A percentile compares a stretch with the other conserved stretches of the same genome.
phyloP scores from a whole-genome alignment of 1,284 basidiomycete species.

The Mycosarcoma mackinlayi region DNA sequence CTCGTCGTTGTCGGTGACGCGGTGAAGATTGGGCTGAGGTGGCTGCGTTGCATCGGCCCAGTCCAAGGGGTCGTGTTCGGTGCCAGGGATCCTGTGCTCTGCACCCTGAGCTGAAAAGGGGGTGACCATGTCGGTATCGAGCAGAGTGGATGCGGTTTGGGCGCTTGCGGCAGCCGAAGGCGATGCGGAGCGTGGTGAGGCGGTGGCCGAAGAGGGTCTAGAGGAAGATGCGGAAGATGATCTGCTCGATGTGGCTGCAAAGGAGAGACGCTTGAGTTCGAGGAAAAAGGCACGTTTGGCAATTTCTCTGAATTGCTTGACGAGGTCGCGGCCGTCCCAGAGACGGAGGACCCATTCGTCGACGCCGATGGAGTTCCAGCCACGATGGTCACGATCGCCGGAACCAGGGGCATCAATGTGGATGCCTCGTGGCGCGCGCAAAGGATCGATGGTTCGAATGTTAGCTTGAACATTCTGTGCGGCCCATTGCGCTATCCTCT shows the following conservation, averaged over 20 bases:
- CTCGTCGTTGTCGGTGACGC: conserved; percentile 33
- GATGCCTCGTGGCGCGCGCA: conserved; percentile 41
- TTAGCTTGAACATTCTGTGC: conserved; percentile 52
- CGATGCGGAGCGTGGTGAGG: conserved; percentile 17
- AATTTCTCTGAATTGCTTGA: conserved; percentile 45
- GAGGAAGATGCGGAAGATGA: conserved; percentile 26
- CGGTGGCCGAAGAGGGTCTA: conserved; percentile 8
- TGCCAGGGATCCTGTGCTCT: conserved; percentile 33
- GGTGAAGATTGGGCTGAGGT: conserved; percentile 23
- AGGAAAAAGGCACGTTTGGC: conserved; percentile 47
- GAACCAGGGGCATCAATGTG: conserved; percentile 50
- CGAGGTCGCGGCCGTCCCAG: conserved; percentile 49
- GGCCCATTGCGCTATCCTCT: conserved; percentile 46
- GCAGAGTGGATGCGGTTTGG: conserved; percentile 6
- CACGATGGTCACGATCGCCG: conserved; percentile 35
- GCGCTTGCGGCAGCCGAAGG: conserved; percentile 2
- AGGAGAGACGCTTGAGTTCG: conserved; percentile 45
- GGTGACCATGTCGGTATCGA: conserved; percentile 39
- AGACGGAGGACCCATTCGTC: conserved; percentile 55
- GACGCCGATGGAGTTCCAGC: conserved; percentile 50
- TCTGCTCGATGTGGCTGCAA: conserved; percentile 14
- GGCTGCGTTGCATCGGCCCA: conserved; percentile 36
- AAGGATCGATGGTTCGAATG: conserved; percentile 42
- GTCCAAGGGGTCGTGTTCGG: conserved; percentile 44
- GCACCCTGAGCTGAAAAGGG: conserved; percentile 27